phyloP scores from a whole-genome alignment of 2,329 filamentous ascomycete genomes.

The Aureobasidium subglaciale region DNA sequence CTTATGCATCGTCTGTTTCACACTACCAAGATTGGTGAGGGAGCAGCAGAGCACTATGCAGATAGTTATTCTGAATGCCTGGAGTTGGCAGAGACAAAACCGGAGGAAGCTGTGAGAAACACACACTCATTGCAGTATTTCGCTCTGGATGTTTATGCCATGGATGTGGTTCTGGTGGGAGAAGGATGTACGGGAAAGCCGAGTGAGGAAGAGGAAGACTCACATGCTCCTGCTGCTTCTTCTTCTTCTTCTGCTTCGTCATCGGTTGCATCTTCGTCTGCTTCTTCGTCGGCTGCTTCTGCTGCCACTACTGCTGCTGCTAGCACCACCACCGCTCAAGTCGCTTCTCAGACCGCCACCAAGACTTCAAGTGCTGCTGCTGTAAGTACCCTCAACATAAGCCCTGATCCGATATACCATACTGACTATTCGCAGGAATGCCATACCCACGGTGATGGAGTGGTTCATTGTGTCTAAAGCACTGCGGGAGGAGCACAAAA shows the following conservation, averaged over 20 bases:
- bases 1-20: constrained; percentile 62
- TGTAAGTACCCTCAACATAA: constrained; percentile 66
- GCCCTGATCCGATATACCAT: neutral
- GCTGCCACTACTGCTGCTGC: constrained; percentile 15
- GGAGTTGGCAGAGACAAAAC: constrained; percentile 45
- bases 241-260: constrained; percentile 12
- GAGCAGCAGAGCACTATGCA: constrained; percentile 54
- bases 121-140: constrained; percentile 61
- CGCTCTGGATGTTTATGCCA: constrained; percentile 60
- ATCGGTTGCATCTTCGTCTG: constrained; percentile 13
- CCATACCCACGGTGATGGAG: constrained; percentile 23
- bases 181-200: constrained; percentile 51
- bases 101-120: constrained; percentile 47
- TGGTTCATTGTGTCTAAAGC: constrained; percentile 22
- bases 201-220: constrained; percentile 14
- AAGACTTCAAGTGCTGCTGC: constrained; percentile 59
- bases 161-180: constrained; percentile 57
- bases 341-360: constrained; percentile 45
- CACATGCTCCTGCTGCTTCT: constrained; percentile 15
- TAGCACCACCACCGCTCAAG: neutral
- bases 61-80: constrained; percentile 51
- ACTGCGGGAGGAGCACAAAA: no score
- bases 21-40: constrained; percentile 53
- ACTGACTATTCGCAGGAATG: constrained; percentile 18
- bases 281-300: constrained; percentile 14